Evolutionary conservation across 805 yeast genomes (phyloP).

Genomic region (Pichia thaimueangensis): DNA sequence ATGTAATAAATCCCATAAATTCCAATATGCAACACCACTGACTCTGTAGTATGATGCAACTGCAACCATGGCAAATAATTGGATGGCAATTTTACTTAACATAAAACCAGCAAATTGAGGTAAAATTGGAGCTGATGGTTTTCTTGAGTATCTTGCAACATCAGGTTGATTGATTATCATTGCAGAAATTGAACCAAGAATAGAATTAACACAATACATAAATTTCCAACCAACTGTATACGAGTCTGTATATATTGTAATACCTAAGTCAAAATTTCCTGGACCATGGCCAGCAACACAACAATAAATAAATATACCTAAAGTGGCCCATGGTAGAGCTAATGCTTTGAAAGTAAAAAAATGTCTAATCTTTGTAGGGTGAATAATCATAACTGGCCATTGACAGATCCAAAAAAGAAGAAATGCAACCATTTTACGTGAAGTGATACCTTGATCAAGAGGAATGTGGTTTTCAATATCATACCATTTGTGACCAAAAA

Average conservation of each 20-base stretch:
- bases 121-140: conserved; percentile 14
- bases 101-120: conserved; percentile 31
- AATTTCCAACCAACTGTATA: conserved; percentile 16
- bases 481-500: conserved; percentile 34
- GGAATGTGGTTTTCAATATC: conserved; percentile 36
- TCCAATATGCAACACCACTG: conserved; percentile 33
- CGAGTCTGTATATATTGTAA: conserved; percentile 15
- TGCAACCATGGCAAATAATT: conserved; percentile 37
- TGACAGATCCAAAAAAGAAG: conserved; percentile 39
- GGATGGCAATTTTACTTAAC: conserved; percentile 28
- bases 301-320: conserved; percentile 29
- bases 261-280: conserved; percentile 28
- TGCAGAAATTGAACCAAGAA: conserved; percentile 22
- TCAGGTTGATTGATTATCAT: conserved; percentile 28
- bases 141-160: conserved; percentile 22
- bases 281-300: conserved; percentile 28
- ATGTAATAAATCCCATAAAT: conserved; percentile 36
- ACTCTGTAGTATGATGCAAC: conserved; percentile 37
- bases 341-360: conserved; percentile 19
- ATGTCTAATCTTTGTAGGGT: conserved; percentile 37
- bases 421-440: conserved; percentile 38
- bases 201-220: conserved; percentile 16
- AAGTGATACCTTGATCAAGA: conserved; percentile 33
- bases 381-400: conserved; percentile 34
- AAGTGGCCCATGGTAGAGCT: conserved; percentile 29